Evolutionary conservation across 2,329 filamentous ascomycete species (phyloP), one percentile per base, ranked within the genome.

Genomic region (Diaporthe batatas): DNA sequence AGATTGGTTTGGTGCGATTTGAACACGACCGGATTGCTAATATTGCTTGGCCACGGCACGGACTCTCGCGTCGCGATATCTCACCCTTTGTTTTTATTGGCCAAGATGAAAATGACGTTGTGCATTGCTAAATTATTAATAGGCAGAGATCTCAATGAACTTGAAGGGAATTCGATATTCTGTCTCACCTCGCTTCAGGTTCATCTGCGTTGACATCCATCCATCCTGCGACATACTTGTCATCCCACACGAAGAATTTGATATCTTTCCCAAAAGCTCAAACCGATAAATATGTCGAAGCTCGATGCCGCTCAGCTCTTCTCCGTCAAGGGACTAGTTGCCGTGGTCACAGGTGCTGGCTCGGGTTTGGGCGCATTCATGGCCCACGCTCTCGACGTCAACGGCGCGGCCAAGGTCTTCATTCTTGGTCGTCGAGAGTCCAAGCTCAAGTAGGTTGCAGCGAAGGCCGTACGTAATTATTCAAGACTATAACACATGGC

Each of bases 321-420:
- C 58, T 62, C 58, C 1, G 23, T 62, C 2, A 44, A 62, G 39
- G 58, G 58, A 29, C 39, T 62, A 6, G 23, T 62, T 5, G 39
- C 58, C 6, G 39, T 62, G 14, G 8, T 62, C 39, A 62, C 23
- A 6, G 23, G 58, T 10, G 58, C 58, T 29, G 4, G 39, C 39
- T 62, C 39, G 3, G 39, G 39, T 21, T 21, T 62, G 23, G 58
- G 58, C 23, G 39, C 44, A 44, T 4, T 21, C 7, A 68, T 53
- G 29, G 64, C 64, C 18, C 18, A 68, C 32, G 29, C 29, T 53
- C 44, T 68, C 29, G 64, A 68, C 11, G 29, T 68, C 3, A 68
- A 68, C 11, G 44, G 64, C 6, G 64, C 64, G n/a, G 64, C 18
- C 11, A 68, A 68, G 23, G 29, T 68, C 18, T 68, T 68, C 25